These are phyloP conservation scores for Urostyla sp. DNA, from an alignment of 73 alveolate species.

Conservation along the genomic window DNA sequence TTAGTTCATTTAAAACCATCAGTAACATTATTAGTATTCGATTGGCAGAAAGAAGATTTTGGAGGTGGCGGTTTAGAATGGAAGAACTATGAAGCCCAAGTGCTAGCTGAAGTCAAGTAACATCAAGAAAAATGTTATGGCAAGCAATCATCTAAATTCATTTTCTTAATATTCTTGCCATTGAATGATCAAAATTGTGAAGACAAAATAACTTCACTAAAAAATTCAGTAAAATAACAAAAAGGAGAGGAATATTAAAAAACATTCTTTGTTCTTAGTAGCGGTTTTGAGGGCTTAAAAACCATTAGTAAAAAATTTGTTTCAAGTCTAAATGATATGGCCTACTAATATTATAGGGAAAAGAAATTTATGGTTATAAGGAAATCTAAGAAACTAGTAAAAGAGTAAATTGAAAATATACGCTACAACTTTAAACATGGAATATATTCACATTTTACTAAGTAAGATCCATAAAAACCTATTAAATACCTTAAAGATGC, in stretches of 20 bases:
- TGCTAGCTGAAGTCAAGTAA: slow-evolving; percentile 27
- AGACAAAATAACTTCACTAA: slow-evolving; percentile 37
- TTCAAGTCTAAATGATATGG: slow-evolving; percentile 20
- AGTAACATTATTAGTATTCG: slow-evolving; percentile 45
- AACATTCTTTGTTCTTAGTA: slow-evolving; percentile 34
- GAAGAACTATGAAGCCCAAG: slow-evolving; percentile 41
- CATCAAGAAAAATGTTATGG: slow-evolving; percentile 53
- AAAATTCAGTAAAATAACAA: slow-evolving; percentile 34
- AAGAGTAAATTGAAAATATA: slow-evolving; percentile 50
- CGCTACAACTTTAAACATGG: slow-evolving; percentile 43
- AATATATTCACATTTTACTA: slow-evolving; percentile 32
- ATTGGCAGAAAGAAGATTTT: slow-evolving; percentile 46
- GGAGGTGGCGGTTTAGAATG: slow-evolving; percentile 21
- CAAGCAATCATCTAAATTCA: slow-evolving; percentile 6
- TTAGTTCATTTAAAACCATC: slow-evolving; percentile 32
- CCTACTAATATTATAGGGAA: slow-evolving; percentile 9
- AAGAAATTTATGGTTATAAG: slow-evolving; percentile 30
- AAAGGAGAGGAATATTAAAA: slow-evolving; percentile 48
- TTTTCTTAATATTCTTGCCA: slow-evolving; percentile 40
- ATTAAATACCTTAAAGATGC: slow-evolving; percentile 42
- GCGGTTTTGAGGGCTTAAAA: slow-evolving; percentile 48
- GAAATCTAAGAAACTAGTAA: slow-evolving; percentile 29
- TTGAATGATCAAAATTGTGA: slow-evolving; percentile 28
- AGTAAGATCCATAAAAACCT: slow-evolving; percentile 6
- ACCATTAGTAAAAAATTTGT: slow-evolving; percentile 42